phyloP scores from a whole-genome alignment of 345 rosid genomes.

The Psidium guajava region DNA sequence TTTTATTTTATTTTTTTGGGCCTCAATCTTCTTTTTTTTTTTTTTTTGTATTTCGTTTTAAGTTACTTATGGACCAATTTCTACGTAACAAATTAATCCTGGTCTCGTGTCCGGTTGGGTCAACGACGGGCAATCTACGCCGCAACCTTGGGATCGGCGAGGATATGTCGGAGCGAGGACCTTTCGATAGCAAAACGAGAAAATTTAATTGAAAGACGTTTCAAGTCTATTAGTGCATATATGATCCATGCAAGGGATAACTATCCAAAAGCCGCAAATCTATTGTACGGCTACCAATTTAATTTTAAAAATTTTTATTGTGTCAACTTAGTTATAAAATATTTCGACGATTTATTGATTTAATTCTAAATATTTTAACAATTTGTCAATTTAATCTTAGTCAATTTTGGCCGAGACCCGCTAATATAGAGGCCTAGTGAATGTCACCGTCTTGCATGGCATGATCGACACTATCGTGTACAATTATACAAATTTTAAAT shows the following conservation, averaged over 20 bases:
- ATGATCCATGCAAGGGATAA: background rate
- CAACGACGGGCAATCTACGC: background rate
- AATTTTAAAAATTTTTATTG: background rate
- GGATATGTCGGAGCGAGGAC: background rate
- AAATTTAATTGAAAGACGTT: background rate
- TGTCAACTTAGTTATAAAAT: background rate
- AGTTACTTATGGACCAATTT: background rate
- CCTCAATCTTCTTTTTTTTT: too few species aligned
- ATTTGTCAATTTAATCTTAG: too few species aligned
- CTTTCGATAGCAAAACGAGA: background rate
- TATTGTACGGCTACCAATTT: background rate
- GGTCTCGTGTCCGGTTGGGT: background rate
- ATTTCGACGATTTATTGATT: background rate
- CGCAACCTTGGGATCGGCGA: background rate
- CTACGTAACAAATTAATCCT: background rate
- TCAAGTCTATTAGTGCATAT: background rate
- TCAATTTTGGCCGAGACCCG: too few species aligned
- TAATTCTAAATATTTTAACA: background rate
- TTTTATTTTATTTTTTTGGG: background rate
- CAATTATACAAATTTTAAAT: background rate
- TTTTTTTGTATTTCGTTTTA: background rate
- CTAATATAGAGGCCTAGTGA: accelerated
- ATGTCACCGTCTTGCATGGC: accelerated
- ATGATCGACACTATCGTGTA: accelerated
- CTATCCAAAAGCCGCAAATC: accelerated